Evolutionary conservation across 1,284 basidiomycete genomes (phyloP), one percentile per base, ranked within the genome.

Genomic region (Leucoagaricus sp.): DNA sequence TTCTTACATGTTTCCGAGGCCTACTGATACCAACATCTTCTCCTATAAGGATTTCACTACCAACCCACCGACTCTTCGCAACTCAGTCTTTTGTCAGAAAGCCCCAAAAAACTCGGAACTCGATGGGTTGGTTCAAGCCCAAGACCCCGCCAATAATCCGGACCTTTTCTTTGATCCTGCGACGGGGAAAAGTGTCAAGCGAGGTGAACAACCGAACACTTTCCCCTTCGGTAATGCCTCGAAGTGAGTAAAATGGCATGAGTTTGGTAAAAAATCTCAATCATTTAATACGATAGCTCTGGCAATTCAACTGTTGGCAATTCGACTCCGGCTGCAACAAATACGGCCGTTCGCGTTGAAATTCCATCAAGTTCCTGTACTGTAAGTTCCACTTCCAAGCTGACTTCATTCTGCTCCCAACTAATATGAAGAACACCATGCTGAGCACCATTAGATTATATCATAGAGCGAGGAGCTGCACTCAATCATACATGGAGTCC

Each of bases 101-200:
- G 72, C 77, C 1, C 80, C 81, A 23, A 73, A 72, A 63, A 82
- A 83, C 58, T 17, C 71, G 19, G 71, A 81, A 61, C 71, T 83
- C 12, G 71, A 72, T 56, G 79, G 78, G 0, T 63, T 82, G 10
- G 75, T 81, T 19, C 80, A 82, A 61, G 75, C 72, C 23, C 82
- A 83, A 63, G 80, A 82, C 63, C 75, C 78, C 33, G 73, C 72
- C 47, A 79, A 79, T 53, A 76, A 78, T 58, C 77, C 76, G 21
- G 65, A 80, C 46, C 47, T 80, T 42, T 86, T 86, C 74, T 85
- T 84, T 64, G 83, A 85, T 67, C 82, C 83, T 33, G 80, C 77
- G 2, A 66, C 65, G 4, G 57, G 67, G 51, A 62, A 65, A 17
- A 75, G 79, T 36, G 81, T 85, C 31, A 62, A 61, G 57, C 76